These are phyloP conservation scores for Lunularia cruciata DNA, from an alignment of 225 moss, liverwort and hornwort genomes.

Conservation along the genomic window DNA sequence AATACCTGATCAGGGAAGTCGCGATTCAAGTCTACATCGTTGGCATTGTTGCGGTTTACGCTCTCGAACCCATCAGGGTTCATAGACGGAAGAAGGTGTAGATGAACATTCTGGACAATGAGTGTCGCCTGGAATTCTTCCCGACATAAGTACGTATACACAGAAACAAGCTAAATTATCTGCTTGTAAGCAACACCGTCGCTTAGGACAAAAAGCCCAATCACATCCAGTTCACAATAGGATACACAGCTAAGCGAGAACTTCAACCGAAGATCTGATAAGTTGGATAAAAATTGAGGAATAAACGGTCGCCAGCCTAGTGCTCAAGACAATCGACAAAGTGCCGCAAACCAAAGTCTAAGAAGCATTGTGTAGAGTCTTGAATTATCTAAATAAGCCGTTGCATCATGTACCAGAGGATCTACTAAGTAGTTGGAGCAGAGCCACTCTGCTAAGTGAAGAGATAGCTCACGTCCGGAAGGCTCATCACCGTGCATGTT, in stretches of 20 bases:
- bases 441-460: conserved; percentile 79
- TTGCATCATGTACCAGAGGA: conserved; percentile 45
- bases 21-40: conserved; percentile 80
- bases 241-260: not conserved
- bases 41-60: conserved; percentile 66
- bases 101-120: conserved; percentile 74
- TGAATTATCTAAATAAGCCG: not conserved
- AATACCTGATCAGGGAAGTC: conserved; percentile 94
- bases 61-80: conserved; percentile 86
- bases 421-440: conserved; percentile 65
- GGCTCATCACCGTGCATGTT: conserved; percentile 95
- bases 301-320: not conserved
- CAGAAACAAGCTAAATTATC: not conserved
- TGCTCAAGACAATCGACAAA: no score
- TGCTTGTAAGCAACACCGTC: no score
- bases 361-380: not conserved
- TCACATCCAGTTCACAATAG: no score
- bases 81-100: conserved; percentile 91
- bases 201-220: no score
- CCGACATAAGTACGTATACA: not conserved
- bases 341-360: not conserved
- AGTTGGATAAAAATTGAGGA: conserved; percentile 2
- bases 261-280: not conserved
- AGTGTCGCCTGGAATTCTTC: conserved; percentile 62
- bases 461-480: conserved; percentile 66